A percentile compares a stretch with the other conserved stretches of the same genome.
These are phyloP conservation scores for Raphanus raphanistrum DNA, from an alignment of 345 rosid species.

Conservation along the genomic window DNA sequence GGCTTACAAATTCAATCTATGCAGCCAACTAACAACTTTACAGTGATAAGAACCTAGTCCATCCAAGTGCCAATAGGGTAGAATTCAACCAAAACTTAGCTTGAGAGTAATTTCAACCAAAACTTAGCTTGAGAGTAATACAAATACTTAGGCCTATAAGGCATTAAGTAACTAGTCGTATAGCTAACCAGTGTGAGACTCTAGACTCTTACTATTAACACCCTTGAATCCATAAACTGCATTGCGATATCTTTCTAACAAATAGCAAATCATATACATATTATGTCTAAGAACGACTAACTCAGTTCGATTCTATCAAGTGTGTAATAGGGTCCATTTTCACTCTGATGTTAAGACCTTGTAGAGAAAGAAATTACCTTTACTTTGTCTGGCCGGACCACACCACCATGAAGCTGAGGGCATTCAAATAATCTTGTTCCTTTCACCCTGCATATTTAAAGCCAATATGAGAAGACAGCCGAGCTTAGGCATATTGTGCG, in stretches of 20 bases:
- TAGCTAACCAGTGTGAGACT: not conserved
- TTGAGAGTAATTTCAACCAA: not conserved
- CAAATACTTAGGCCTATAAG: not conserved
- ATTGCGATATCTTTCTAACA: not conserved
- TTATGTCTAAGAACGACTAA: not conserved
- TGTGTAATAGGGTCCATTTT: not conserved
- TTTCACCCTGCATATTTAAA: conserved; percentile 62
- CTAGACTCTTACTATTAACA: not conserved
- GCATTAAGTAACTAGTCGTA: conserved; percentile 9
- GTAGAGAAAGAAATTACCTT: conserved; percentile 41
- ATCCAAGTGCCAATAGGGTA: not conserved
- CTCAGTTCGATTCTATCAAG: not conserved
- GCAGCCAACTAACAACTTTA: not conserved
- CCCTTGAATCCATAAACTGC: not conserved
- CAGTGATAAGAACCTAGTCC: not conserved
- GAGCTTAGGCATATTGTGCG: not conserved
- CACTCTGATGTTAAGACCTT: not conserved
- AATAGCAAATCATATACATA: no score
- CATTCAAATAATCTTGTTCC: conserved; percentile 74
- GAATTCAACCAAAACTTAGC: not conserved
- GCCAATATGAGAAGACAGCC: conserved; percentile 16
- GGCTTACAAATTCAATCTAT: not conserved
- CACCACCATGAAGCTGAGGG: conserved; percentile 77
- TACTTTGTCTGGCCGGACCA: conserved; percentile 92
- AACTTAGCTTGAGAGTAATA: no score